Conservation (phyloP, 2,329 filamentous ascomycete species). For the Curvularia verruculosa region DNA sequence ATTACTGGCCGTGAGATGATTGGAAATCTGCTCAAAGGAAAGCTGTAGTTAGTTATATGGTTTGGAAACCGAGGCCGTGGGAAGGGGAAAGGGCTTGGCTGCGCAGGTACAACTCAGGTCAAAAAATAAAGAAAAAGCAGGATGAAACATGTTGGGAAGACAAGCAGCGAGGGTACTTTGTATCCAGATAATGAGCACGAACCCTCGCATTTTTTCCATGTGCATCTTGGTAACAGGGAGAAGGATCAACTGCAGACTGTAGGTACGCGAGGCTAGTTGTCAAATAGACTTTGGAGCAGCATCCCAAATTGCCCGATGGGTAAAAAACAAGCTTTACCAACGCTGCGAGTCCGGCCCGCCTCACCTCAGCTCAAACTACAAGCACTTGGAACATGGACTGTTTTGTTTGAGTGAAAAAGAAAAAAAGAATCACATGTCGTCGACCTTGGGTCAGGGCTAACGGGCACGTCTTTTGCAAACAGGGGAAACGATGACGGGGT, state of each 20-base stretch:
- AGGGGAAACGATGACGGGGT: background rate
- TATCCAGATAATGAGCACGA: background rate
- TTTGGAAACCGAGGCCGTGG: background rate
- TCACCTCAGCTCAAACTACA: background rate
- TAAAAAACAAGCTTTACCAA: background rate
- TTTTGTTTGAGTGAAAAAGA: background rate
- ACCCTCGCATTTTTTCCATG: background rate
- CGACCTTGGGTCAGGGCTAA: background rate
- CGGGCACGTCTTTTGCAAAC: background rate
- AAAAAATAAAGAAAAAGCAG: too few relatives aligned
- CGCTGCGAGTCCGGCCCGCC: background rate
- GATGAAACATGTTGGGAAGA: background rate
- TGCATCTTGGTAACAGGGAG: background rate
- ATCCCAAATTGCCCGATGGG: background rate
- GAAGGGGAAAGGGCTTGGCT: background rate
- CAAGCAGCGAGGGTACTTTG: background rate
- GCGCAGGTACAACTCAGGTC: background rate
- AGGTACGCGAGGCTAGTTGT: background rate
- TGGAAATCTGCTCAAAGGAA: conserved; percentile 62
- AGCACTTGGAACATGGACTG: background rate
- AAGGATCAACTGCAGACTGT: background rate
- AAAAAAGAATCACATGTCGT: background rate
- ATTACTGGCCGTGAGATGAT: conserved; percentile 81
- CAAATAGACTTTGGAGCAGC: background rate
- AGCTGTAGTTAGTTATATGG: conserved; percentile 16